Evolutionary conservation across 305 asterid genomes (phyloP).

Genomic region (Solanum hybrid): DNA sequence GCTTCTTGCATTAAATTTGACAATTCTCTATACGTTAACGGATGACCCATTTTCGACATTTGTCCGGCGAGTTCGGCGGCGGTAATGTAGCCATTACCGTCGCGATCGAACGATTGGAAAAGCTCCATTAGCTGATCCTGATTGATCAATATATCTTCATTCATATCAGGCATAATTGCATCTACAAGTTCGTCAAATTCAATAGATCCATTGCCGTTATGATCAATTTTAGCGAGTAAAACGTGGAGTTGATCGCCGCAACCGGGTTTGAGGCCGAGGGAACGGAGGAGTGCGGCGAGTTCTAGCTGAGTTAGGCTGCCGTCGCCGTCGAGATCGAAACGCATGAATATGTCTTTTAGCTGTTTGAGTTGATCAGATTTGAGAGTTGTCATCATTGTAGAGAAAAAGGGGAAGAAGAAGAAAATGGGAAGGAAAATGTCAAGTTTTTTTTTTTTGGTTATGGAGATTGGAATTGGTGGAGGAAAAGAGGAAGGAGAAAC

Average conservation of each 20-base stretch:
- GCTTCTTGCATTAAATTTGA: slow-evolving; percentile 77
- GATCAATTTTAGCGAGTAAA: slow-evolving; percentile 55
- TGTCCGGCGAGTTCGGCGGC: slow-evolving; percentile 83
- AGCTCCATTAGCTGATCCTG: slow-evolving; percentile 82
- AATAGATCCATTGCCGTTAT: slow-evolving; percentile 71
- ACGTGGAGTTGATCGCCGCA: slow-evolving; percentile 56
- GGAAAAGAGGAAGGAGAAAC: neutral
- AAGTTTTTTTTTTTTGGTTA: neutral
- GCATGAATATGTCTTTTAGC: slow-evolving; percentile 65
- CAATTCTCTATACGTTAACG: slow-evolving; percentile 64
- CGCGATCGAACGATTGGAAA: slow-evolving; percentile 82
- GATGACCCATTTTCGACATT: slow-evolving; percentile 92
- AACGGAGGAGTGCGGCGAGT: slow-evolving; percentile 91
- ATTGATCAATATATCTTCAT: slow-evolving; percentile 57
- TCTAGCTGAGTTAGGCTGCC: slow-evolving; percentile 92
- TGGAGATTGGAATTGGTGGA: neutral
- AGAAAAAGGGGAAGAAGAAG: neutral
- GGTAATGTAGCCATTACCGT: slow-evolving; percentile 76
- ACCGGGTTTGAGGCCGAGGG: slow-evolving; percentile 68
- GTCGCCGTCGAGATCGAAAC: slow-evolving; percentile 85
- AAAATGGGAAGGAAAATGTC: neutral
- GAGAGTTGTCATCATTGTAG: slow-evolving; percentile 41
- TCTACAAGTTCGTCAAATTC: slow-evolving; percentile 74
- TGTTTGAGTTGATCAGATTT: slow-evolving; percentile 63
- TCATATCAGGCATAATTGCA: slow-evolving; percentile 67